Conservation (phyloP, 1,139 yeast genomes). For the Neolecta irregularis region DNA sequence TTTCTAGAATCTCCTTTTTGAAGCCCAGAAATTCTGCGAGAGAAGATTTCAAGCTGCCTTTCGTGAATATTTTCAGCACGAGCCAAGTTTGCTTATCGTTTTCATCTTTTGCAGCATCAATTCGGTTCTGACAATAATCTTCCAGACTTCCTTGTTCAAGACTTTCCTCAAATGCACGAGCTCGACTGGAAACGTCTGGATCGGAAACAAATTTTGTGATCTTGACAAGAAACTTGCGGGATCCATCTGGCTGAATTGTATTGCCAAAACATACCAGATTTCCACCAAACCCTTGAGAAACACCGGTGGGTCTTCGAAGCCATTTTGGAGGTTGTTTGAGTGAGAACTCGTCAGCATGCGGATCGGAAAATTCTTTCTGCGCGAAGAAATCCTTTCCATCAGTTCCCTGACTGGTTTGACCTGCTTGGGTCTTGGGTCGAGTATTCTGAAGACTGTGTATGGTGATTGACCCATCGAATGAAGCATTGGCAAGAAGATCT, state of each 20-base stretch:
- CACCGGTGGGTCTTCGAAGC: slow-evolving; percentile 65
- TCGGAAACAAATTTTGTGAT: slow-evolving; percentile 37
- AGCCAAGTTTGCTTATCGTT: slow-evolving; percentile 62
- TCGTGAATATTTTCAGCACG: slow-evolving; percentile 42
- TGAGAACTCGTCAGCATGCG: slow-evolving; percentile 31
- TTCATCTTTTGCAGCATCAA: slow-evolving; percentile 29
- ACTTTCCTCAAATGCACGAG: slow-evolving; percentile 41
- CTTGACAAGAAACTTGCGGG: slow-evolving; percentile 30
- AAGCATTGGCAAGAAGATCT: slow-evolving; percentile 81
- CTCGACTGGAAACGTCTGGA: slow-evolving; percentile 25
- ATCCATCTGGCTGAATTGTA: slow-evolving; percentile 22
- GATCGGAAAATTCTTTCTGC: slow-evolving; percentile 44
- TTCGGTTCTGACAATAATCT: slow-evolving; percentile 39
- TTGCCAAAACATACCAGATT: slow-evolving; percentile 50
- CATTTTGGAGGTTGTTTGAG: slow-evolving; percentile 76
- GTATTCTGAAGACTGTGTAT: slow-evolving; percentile 83
- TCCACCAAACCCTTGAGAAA: slow-evolving; percentile 87
- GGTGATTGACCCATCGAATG: slow-evolving; percentile 75
- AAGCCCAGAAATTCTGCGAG: slow-evolving; percentile 19
- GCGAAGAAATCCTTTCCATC: slow-evolving; percentile 26
- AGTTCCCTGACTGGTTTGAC: slow-evolving; percentile 31
- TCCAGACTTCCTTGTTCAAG: slow-evolving; percentile 40
- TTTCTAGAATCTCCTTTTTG: slow-evolving; percentile 16
- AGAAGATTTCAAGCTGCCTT: slow-evolving; percentile 33
- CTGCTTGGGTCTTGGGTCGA: slow-evolving; percentile 15